Conservation (phyloP, 345 rosid genomes). For the Lepidium africanum region DNA sequence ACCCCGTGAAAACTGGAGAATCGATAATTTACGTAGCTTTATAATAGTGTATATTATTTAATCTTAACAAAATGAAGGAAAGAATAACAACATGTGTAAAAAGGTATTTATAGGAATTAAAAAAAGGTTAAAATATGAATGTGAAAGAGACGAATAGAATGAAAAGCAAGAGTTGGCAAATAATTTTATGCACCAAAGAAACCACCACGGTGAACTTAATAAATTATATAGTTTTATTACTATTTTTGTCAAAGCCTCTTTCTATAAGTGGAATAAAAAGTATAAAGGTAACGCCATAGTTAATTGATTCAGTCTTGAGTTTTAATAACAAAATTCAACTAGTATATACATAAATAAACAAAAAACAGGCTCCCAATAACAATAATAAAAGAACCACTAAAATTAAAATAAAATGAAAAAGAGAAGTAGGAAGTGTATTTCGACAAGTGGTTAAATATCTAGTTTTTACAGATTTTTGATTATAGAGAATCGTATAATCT, state of each 20-base stretch:
- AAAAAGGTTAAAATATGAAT: not conserved
- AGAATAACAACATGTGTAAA: not conserved
- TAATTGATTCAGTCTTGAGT: not conserved
- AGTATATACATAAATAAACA: not conserved
- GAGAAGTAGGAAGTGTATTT: no score
- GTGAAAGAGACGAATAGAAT: not conserved
- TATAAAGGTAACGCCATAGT: not conserved
- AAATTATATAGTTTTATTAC: conserved; percentile 12
- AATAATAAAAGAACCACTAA: not conserved
- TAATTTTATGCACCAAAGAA: not conserved
- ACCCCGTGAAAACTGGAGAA: no score
- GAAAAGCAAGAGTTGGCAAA: conserved; percentile 2
- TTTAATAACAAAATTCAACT: not conserved
- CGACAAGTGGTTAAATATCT: no score
- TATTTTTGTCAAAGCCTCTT: not conserved
- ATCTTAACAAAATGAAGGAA: not conserved
- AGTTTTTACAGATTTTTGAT: no score
- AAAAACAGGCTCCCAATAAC: not conserved
- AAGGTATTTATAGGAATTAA: not conserved
- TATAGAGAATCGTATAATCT: no score
- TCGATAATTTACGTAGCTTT: no score
- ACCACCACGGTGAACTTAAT: not conserved
- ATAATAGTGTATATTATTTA: no score
- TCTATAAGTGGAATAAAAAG: conserved; percentile 14
- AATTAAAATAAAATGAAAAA: not conserved